Percentiles rank a stretch among this genome's conserved stretches.
These are phyloP conservation scores for Dicorynia guianensis DNA, from an alignment of 306 rosid species.

Conservation along the genomic window DNA sequence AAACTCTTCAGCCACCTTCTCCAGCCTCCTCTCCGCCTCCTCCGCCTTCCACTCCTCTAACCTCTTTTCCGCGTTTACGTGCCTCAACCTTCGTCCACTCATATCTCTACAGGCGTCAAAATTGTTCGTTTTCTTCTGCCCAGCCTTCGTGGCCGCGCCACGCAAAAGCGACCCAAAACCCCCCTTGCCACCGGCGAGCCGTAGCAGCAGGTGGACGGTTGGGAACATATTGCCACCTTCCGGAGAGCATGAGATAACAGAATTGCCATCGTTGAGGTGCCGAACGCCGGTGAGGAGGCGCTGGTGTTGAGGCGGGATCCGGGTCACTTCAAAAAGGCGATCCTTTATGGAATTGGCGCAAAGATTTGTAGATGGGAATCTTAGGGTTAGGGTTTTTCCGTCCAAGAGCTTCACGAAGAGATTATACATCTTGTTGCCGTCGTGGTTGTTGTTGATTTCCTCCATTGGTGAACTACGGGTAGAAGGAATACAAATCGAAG, in stretches of 20 bases:
- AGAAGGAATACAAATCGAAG: not conserved
- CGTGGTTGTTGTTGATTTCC: conserved; percentile 1
- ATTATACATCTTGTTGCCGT: conserved; percentile 51
- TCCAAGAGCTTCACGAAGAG: conserved; percentile 80
- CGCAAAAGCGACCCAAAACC: conserved; percentile 94
- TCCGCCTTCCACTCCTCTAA: conserved; percentile 89
- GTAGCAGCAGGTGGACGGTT: conserved; percentile 65
- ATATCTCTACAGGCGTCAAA: conserved; percentile 97
- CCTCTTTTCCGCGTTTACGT: conserved; percentile 94
- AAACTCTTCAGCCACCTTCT: conserved; percentile 82
- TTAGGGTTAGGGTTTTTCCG: conserved; percentile 84
- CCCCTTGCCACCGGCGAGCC: conserved; percentile 91
- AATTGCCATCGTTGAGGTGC: conserved; percentile 57
- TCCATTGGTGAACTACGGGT: conserved; percentile 48
- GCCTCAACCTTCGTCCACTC: conserved; percentile 96
- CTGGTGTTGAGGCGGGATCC: conserved; percentile 72
- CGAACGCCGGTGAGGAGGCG: conserved; percentile 72
- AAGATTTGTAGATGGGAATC: conserved; percentile 59
- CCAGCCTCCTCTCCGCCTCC: conserved; percentile 79
- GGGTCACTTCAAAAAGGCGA: conserved; percentile 68
- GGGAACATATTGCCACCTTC: conserved; percentile 56
- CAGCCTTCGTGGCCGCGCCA: conserved; percentile 94
- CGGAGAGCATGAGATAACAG: conserved; percentile 54
- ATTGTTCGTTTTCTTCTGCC: conserved; percentile 96
- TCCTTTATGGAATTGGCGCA: conserved; percentile 55